Base-by-base conservation (phyloP, 306 rosid species). In the Begonia peltatifolia region DNA sequence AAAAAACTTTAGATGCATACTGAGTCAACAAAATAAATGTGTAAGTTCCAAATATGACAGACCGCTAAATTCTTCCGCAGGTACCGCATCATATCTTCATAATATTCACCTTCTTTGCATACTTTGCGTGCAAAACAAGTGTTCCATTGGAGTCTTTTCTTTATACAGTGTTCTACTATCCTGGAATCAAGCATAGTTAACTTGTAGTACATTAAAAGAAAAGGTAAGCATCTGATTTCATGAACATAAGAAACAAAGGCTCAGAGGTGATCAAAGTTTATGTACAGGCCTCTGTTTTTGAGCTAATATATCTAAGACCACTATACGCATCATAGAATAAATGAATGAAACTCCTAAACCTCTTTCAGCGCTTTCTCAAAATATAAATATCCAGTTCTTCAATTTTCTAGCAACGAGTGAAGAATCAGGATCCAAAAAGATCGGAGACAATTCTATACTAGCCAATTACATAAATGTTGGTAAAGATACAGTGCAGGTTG, bases 61-160 rank as follows among this genome's bases (percentile, higher is more conserved):
- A 82, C 97, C 70, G 97, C 93, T 56, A 88, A 72, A 68, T 82
- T 82, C 82, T 66, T 88, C 60, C 82, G 80, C 72, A 84, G 70
- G 72, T 84, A 88, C 41, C 81, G 82, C 84, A 88, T 79, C 95
- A 88, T 75, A 46, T 82, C 84, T 42, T 88, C 97, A 66, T 84
- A 88, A 57, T 77, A 88, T 67, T 82, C 97, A 59, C 81, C 64
- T 76, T 88, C 97, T 76, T 76, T 84, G 66, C 84, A 77, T 63
- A 84, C 71, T 76, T 74, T 77, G 56, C 74, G 71, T 63, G 84
- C 93, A 70, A 79, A 88, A 69, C 83, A 82, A 47, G 70, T 73
- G 68, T 67, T 73, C 97, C 95, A 90, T 62, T 55, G 79, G 50
- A 85, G 92, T 66, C 97, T 78, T 74, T 85, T 90, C 87, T 78